These are phyloP conservation scores for Colletotrichum graminicola DNA, from an alignment of 2,329 filamentous ascomycete species.

Conservation along the genomic window DNA sequence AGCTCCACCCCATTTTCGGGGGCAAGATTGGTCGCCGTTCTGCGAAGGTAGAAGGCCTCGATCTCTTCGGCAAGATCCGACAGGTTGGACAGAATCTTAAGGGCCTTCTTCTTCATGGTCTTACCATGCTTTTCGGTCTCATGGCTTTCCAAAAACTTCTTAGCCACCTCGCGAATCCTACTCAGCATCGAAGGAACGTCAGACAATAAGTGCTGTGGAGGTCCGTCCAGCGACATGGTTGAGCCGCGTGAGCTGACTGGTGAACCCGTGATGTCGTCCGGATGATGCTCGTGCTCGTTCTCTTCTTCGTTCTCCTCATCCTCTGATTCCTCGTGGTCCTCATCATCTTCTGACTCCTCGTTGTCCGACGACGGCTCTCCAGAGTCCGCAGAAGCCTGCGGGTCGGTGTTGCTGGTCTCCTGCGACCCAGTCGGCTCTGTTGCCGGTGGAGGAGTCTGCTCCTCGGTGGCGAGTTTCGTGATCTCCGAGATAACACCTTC, in stretches of 20 bases:
- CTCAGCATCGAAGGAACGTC: constrained; percentile 73
- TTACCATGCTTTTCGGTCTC: constrained; percentile 80
- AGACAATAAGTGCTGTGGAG: constrained; percentile 61
- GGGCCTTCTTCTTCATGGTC: constrained; percentile 82
- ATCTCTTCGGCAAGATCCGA: constrained; percentile 79
- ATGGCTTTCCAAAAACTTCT: constrained; percentile 85
- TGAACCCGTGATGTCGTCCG: constrained; percentile 75
- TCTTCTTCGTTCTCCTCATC: constrained; percentile 68
- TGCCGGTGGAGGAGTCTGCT: constrained; percentile 50
- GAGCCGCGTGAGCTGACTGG: constrained; percentile 75
- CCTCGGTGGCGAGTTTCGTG: constrained; percentile 76
- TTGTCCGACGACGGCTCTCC: constrained; percentile 55
- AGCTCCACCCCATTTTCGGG: constrained; percentile 70
- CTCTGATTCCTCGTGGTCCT: constrained; percentile 62
- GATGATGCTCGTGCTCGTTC: constrained; percentile 52
- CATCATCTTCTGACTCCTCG: constrained; percentile 63
- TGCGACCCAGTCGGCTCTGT: constrained; percentile 46
- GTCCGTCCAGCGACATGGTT: constrained; percentile 72
- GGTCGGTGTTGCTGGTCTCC: constrained; percentile 23
- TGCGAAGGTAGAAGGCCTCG: constrained; percentile 75
- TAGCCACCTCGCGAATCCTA: constrained; percentile 81
- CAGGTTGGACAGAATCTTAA: constrained; percentile 79
- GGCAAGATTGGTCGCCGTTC: constrained; percentile 59
- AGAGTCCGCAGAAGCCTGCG: constrained; percentile 31
- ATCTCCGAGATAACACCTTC: constrained; percentile 97